phyloP scores from a whole-genome alignment of 1,139 yeast species.

The Blastobotrys ciferrii region DNA sequence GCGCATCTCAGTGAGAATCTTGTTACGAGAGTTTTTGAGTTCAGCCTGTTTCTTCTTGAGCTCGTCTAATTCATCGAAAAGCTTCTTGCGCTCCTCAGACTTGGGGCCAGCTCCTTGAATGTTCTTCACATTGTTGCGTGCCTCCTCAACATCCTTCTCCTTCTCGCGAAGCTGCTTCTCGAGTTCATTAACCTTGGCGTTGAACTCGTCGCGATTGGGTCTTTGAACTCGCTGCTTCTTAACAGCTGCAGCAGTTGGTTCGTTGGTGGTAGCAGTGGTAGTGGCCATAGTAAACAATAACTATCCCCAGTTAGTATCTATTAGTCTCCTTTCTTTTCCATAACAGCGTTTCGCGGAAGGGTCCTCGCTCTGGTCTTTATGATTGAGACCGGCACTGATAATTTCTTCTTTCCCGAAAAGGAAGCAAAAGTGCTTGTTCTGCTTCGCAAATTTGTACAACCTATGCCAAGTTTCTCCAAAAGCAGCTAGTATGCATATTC shows the following conservation, averaged over 20 bases:
- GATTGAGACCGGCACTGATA: too few relatives aligned
- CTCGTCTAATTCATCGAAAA: slow-evolving; percentile 63
- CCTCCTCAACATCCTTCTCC: slow-evolving; percentile 45
- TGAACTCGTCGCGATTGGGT: slow-evolving; percentile 49
- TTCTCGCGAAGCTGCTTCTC: slow-evolving; percentile 69
- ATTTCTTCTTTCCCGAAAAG: too few relatives aligned
- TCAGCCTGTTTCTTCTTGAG: slow-evolving; percentile 60
- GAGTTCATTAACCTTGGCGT: slow-evolving; percentile 60
- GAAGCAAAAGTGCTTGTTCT: too few relatives aligned
- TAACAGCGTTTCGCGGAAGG: too few relatives aligned
- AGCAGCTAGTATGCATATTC: too few relatives aligned
- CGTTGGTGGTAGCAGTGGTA: slow-evolving; percentile 15
- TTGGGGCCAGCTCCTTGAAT: slow-evolving; percentile 29
- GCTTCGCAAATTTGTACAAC: too few relatives aligned
- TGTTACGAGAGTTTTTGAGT: slow-evolving; percentile 66
- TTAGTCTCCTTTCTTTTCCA: too few relatives aligned
- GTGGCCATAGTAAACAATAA: neutral
- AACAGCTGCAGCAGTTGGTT: slow-evolving; percentile 16
- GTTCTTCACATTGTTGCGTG: slow-evolving; percentile 28
- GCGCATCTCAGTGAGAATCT: slow-evolving; percentile 70
- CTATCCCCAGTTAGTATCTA: neutral
- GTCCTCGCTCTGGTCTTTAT: too few relatives aligned
- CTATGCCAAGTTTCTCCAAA: too few relatives aligned
- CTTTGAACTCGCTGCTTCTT: slow-evolving; percentile 30
- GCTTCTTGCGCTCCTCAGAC: slow-evolving; percentile 57